Evolutionary conservation across 2,329 filamentous ascomycete genomes (phyloP).

Genomic region (Claviceps sp.): DNA sequence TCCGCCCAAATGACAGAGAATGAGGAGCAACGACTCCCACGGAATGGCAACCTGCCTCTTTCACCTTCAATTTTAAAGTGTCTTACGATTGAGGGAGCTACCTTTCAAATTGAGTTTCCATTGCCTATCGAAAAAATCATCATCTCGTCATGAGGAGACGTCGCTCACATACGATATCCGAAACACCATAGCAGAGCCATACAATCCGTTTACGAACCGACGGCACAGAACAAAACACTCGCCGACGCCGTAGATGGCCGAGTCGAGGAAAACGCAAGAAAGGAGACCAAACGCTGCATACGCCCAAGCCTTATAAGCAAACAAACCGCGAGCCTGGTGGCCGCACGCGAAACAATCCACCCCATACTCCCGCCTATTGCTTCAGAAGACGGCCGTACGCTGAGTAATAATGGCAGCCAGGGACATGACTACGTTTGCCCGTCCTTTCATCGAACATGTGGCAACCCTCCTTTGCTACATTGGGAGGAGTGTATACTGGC

Average conservation of each 20-base stretch:
- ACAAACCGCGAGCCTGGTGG: not conserved
- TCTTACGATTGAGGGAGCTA: constrained; percentile 1
- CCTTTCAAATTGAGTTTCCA: constrained; percentile 8
- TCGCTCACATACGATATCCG: not conserved
- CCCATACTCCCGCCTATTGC: constrained; percentile 14
- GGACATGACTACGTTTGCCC: constrained; percentile 57
- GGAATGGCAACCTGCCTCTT: constrained; percentile 4
- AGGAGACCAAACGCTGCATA: constrained; percentile 4
- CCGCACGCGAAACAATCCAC: not conserved
- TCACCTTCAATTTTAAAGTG: constrained; percentile 10
- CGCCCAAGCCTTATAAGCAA: not conserved
- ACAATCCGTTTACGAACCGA: not conserved
- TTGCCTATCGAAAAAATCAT: constrained; percentile 10
- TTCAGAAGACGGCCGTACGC: constrained; percentile 38
- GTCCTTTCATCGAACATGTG: constrained; percentile 68
- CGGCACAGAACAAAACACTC: not conserved
- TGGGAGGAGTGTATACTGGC: constrained; percentile 71
- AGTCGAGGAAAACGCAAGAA: not conserved
- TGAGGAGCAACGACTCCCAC: constrained; percentile 8
- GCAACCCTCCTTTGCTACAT: constrained; percentile 72
- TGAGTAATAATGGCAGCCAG: constrained; percentile 61
- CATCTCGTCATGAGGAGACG: constrained; percentile 4
- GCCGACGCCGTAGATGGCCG: not conserved
- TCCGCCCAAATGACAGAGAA: constrained; percentile 10
- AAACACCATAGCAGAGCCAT: not conserved